Conservation (phyloP, 2,329 filamentous ascomycete species). For the Zalaria obscura region DNA sequence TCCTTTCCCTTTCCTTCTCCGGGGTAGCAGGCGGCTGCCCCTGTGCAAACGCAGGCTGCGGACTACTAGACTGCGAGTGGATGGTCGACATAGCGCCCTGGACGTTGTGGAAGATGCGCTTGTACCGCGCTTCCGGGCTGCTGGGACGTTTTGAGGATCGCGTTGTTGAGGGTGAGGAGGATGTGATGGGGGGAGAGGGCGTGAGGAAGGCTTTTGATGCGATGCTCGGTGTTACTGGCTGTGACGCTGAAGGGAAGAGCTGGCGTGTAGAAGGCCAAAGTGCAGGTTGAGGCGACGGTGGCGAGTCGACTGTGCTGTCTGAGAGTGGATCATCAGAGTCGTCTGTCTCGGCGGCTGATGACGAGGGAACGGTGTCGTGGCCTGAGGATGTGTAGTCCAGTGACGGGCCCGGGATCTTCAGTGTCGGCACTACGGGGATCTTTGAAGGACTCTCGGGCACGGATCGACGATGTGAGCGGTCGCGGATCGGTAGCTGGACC, state of each 20-base stretch:
- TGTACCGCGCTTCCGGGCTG: constrained; percentile 26
- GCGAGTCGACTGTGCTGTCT: constrained; percentile 18
- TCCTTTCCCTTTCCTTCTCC: background rate
- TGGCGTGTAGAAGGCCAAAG: constrained; percentile 9
- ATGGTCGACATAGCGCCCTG: constrained; percentile 3
- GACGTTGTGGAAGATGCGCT: constrained; percentile 23
- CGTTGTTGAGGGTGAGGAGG: background rate
- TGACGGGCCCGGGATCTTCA: background rate
- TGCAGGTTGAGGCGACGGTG: constrained; percentile 18
- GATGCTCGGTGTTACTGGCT: constrained; percentile 13
- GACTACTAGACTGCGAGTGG: background rate
- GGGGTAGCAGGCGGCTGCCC: constrained; percentile 1
- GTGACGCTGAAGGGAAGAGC: constrained; percentile 14
- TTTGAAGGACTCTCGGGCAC: background rate
- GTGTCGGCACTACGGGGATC: background rate
- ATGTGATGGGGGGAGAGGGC: background rate
- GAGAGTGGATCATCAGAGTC: constrained; percentile 17
- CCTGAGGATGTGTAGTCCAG: constrained; percentile 2
- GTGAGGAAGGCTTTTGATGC: constrained; percentile 5
- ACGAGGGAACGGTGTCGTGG: constrained; percentile 8
- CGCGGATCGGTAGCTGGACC: background rate
- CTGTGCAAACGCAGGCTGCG: no score
- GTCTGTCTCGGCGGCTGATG: constrained; percentile 17
- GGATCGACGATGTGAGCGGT: background rate
- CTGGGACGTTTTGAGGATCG: constrained; percentile 11